Conservation (phyloP, 148 eudicot species). For the Heliosperma pusillum region DNA sequence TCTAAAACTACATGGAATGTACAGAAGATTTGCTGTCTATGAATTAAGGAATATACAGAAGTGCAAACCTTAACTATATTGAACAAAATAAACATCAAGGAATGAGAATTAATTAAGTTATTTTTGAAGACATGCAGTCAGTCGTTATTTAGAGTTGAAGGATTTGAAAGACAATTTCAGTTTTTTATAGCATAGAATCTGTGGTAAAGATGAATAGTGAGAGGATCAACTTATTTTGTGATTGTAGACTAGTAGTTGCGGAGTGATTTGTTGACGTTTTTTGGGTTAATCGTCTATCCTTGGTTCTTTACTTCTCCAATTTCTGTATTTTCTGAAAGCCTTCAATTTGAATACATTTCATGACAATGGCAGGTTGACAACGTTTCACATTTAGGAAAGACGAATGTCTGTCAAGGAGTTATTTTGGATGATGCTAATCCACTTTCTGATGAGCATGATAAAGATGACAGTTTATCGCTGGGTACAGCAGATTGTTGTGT, state of each 20-base stretch:
- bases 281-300: background rate
- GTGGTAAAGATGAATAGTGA: background rate
- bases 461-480: conserved; percentile 26
- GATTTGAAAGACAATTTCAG: background rate
- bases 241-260: conserved; percentile 1
- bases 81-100: background rate
- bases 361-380: conserved; percentile 54
- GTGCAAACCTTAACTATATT: background rate
- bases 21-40: background rate
- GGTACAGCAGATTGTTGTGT: conserved; percentile 26
- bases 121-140: background rate
- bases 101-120: background rate
- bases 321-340: background rate
- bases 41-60: background rate
- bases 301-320: background rate
- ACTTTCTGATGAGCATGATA: conserved; percentile 27
- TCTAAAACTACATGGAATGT: too few relatives aligned
- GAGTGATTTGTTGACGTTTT: background rate
- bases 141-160: conserved; percentile 1
- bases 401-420: conserved; percentile 13
- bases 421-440: conserved; percentile 22
- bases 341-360: conserved; percentile 8
- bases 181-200: conserved; percentile 1
- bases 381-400: conserved; percentile 40
- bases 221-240: background rate